phyloP scores from a whole-genome alignment of 2,329 filamentous ascomycete species.

The Colletotrichum neosansevieriae region DNA sequence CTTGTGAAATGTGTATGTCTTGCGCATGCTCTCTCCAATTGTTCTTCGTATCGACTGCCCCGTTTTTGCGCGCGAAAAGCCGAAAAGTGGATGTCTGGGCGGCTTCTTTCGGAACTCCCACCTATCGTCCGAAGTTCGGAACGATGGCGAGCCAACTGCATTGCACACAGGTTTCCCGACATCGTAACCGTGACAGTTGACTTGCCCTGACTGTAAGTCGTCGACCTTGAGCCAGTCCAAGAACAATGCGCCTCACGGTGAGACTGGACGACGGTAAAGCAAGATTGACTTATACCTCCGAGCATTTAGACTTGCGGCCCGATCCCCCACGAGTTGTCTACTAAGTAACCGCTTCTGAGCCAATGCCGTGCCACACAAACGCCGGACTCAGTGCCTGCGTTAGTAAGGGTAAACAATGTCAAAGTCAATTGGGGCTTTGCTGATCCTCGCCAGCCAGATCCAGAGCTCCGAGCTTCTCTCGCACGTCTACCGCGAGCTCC shows the following conservation, averaged over 20 bases:
- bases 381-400: constrained; percentile 12
- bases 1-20: constrained; percentile 33
- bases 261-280: constrained; percentile 17
- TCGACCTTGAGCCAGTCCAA: constrained; percentile 5
- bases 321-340: constrained; percentile 17
- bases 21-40: constrained; percentile 32
- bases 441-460: constrained; percentile 9
- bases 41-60: constrained; percentile 29
- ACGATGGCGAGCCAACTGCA: constrained; percentile 23
- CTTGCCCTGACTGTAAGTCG: no score
- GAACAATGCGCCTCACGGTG: constrained; percentile 35
- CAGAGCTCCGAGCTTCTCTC: constrained; percentile 34
- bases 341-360: not conserved
- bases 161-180: constrained; percentile 3
- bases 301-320: constrained; percentile 6
- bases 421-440: constrained; percentile 19
- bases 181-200: constrained; percentile 8
- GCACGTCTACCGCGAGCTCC: constrained; percentile 34
- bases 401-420: constrained; percentile 11
- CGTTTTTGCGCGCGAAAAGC: constrained; percentile 38
- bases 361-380: not conserved
- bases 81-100: constrained; percentile 32
- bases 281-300: constrained; percentile 1
- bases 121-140: constrained; percentile 37
- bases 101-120: constrained; percentile 37